Evolutionary conservation across 345 rosid genomes (phyloP), one percentile per base, ranked within the genome.

Genomic region (Excoecaria cochinchinensis): DNA sequence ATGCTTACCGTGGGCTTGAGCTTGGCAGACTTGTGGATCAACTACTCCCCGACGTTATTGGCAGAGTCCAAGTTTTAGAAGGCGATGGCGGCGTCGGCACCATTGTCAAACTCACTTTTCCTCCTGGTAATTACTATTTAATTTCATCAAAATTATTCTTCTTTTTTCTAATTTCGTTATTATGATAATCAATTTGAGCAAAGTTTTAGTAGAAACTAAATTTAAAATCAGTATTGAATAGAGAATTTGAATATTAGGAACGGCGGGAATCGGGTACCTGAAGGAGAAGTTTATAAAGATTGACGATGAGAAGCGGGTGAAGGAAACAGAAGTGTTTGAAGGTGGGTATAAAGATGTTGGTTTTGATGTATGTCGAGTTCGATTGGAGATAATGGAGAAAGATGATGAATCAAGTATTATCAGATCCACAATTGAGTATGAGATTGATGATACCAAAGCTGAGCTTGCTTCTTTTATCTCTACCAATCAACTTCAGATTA

Each of bases 31-130:
- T 84, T n/a, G 73, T 78, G 10, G 31, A 60, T 72, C 48, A 78
- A 70, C 17, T 84, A 16, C 72, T 74, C 0, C 19, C 36, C 9
- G 81, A 84, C 15, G 78, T 79, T 63, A 3, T 81, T 2, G 87
- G 85, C 22, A 77, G 22, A 15, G 78, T 24, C 1, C 65, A 82
- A 66, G 62, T 75, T 22, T 1, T 85, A 13, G 74, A 85, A 72
- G 87, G 87, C 7, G 85, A 85, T 72, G 87, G 85, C 15, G 84
- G 84, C 5, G 85, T 85, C 40, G 85, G 85, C 24, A 85, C 84
- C 5, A 55, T 85, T 25, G 31, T 72, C 4, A 79, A 82, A 53
- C 31, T 82, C 21, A 79, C 80, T 8, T 75, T 68, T 69, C 80
- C 80, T 21, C 84, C 80, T 8, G 86, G 81, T 80, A 70, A 25